Evolutionary conservation across 768 basidiomycete species (phyloP).

Genomic region (Trametes coccinea): DNA sequence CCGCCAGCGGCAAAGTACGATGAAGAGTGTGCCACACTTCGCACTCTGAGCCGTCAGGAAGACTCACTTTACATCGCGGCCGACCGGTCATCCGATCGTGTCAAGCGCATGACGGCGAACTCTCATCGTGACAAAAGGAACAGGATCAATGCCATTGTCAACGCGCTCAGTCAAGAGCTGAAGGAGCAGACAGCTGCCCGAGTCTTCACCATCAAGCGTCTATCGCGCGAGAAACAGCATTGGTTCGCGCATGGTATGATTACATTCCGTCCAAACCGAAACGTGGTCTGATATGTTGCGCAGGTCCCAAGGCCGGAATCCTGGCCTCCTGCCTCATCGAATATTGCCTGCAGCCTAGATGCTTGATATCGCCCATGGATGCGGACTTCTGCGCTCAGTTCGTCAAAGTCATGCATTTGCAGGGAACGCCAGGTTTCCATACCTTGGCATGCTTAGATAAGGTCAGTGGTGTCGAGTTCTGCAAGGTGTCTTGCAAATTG

Average conservation of each 20-base stretch:
- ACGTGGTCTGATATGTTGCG: not conserved
- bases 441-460: conserved; percentile 84
- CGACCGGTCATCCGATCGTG: conserved; percentile 71
- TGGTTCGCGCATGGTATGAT: conserved; percentile 74
- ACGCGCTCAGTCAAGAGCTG: conserved; percentile 63
- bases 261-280: conserved; percentile 1
- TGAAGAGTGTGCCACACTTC: conserved; percentile 65
- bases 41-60: conserved; percentile 65
- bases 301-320: conserved; percentile 47
- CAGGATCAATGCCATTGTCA: conserved; percentile 61
- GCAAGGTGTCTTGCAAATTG: not conserved
- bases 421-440: conserved; percentile 88
- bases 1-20: conserved; percentile 80
- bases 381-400: conserved; percentile 93
- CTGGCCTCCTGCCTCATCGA: conserved; percentile 73
- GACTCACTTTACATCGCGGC: conserved; percentile 61
- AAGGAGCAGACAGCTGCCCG: conserved; percentile 75
- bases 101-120: conserved; percentile 55
- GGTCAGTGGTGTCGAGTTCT: conserved; percentile 40
- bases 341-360: conserved; percentile 91
- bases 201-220: conserved; percentile 72
- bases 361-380: conserved; percentile 93
- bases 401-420: conserved; percentile 81
- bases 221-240: conserved; percentile 74
- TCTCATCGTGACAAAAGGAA: conserved; percentile 65